phyloP scores from a whole-genome alignment of 257 asterid genomes.

The Scutellaria minor region DNA sequence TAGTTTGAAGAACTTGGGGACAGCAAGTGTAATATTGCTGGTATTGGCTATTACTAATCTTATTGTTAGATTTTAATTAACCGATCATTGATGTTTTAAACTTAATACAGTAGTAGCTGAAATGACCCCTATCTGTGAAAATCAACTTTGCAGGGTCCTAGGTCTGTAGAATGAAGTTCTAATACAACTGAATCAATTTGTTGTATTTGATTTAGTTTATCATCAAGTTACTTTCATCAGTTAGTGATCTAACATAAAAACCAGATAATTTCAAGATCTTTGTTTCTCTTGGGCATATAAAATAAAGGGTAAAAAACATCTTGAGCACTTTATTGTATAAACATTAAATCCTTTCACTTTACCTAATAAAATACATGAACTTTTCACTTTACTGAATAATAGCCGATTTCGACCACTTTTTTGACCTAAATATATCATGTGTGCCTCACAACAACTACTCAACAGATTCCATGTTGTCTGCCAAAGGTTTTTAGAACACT shows the following conservation, averaged over 20 bases:
- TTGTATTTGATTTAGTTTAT: background rate
- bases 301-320: no score
- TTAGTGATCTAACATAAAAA: slow-evolving; percentile 10
- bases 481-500: background rate
- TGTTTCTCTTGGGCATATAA: no score
- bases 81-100: background rate
- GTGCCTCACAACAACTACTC: background rate
- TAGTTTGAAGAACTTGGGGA: slow-evolving; percentile 6
- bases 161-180: slow-evolving; percentile 1
- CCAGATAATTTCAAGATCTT: slow-evolving; percentile 19
- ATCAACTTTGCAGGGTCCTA: background rate
- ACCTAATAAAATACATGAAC: no score
- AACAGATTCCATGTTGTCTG: background rate
- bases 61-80: background rate
- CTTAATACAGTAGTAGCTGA: slow-evolving; percentile 4
- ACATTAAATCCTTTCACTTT: no score
- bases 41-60: background rate
- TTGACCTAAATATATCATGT: no score
- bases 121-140: background rate
- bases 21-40: background rate
- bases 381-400: no score
- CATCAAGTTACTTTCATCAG: background rate
- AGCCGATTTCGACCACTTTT: no score
- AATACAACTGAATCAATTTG: background rate
- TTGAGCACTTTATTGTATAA: no score